phyloP scores from a whole-genome alignment of 345 rosid species.

The Pistacia atlantica region DNA sequence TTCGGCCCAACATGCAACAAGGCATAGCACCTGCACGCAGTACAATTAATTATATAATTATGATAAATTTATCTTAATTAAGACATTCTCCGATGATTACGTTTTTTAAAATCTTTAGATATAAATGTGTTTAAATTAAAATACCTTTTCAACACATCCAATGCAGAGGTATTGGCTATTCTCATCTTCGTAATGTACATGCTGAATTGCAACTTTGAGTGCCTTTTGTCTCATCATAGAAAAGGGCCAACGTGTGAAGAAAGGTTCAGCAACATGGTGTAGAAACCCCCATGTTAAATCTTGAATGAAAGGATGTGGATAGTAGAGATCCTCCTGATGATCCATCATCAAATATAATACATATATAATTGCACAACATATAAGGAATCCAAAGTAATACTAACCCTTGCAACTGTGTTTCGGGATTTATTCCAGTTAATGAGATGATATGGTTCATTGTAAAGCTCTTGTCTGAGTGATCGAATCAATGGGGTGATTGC shows the following conservation, averaged over 20 bases:
- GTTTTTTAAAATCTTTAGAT: too few species aligned
- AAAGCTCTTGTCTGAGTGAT: constrained; percentile 56
- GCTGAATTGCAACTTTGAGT: constrained; percentile 44
- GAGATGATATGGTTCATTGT: constrained; percentile 45
- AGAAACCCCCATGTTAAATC: constrained; percentile 59
- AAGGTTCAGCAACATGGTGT: constrained; percentile 46
- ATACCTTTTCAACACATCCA: constrained; percentile 66
- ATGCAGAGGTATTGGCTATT: constrained; percentile 56
- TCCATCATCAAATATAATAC: too few species aligned
- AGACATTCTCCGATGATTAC: too few species aligned
- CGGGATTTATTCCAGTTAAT: constrained; percentile 61
- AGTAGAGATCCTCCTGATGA: constrained; percentile 58
- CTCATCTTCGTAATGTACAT: constrained; percentile 66
- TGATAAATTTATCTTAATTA: too few species aligned
- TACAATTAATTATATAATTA: background rate
- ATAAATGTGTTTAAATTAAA: background rate
- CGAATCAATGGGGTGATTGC: constrained; percentile 45
- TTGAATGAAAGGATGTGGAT: constrained; percentile 57
- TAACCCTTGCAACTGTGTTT: constrained; percentile 49
- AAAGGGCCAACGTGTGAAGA: constrained; percentile 60
- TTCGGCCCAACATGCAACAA: constrained; percentile 72
- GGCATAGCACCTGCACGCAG: constrained; percentile 41
- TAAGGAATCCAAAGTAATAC: background rate
- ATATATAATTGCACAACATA: too few species aligned
- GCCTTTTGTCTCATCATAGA: constrained; percentile 60